A percentile compares a stretch with the other conserved stretches of the same genome.
Evolutionary conservation across 2,329 filamentous ascomycete genomes (phyloP).

Genomic region (Trichoderma sp.): DNA sequence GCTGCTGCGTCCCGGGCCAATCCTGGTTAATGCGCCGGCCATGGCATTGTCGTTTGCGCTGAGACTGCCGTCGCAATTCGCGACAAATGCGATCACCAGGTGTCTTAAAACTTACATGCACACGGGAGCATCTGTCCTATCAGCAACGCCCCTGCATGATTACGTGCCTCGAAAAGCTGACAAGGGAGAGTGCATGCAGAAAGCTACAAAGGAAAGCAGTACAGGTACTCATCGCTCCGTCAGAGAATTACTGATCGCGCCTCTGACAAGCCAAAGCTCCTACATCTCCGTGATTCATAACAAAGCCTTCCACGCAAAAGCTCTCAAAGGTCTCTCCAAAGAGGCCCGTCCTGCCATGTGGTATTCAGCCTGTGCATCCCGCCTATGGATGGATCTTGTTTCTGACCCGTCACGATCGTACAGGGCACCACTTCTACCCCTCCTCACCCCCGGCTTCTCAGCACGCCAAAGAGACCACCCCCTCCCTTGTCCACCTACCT

Average conservation of each 20-base stretch:
- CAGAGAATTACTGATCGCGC: neutral
- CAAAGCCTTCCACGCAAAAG: neutral
- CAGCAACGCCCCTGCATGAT: constrained; percentile 15
- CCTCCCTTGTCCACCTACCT: constrained; percentile 21
- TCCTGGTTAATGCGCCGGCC: neutral
- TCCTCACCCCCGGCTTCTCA: constrained; percentile 19
- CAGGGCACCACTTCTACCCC: constrained; percentile 19
- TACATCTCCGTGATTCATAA: neutral
- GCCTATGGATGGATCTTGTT: constrained; percentile 23
- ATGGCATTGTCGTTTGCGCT: neutral
- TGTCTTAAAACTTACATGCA: constrained; percentile 5
- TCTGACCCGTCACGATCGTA: constrained; percentile 23
- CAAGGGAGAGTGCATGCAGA: constrained; percentile 13
- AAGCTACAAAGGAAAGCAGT: neutral
- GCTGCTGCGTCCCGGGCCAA: constrained; percentile 8
- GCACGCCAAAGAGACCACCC: constrained; percentile 9
- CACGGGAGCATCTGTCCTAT: constrained; percentile 10
- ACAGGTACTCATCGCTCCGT: neutral
- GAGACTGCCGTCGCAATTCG: constrained; percentile 2
- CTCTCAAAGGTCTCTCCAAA: neutral
- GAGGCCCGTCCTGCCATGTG: constrained; percentile 23
- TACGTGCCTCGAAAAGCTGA: constrained; percentile 1
- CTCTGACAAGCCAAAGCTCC: neutral
- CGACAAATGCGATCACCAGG: constrained; percentile 9
- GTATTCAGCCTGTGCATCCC: constrained; percentile 20